These are phyloP conservation scores for Saccharomycopsis sp. DNA, from an alignment of 805 yeast genomes.

Conservation along the genomic window DNA sequence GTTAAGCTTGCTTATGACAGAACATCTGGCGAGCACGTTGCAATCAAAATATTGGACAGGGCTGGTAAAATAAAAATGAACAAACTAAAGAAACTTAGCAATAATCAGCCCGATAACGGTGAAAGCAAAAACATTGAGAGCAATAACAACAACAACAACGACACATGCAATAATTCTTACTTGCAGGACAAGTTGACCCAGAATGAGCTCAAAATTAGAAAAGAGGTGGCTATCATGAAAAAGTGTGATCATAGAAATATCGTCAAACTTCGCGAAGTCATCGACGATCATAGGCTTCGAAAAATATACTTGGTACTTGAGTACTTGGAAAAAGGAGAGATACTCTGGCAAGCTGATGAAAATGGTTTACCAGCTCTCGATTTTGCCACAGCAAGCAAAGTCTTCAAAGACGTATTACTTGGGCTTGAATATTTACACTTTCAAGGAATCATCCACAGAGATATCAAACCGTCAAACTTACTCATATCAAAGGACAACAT, in stretches of 20 bases:
- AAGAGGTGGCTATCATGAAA: slow-evolving; percentile 90
- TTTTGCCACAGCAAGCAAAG: slow-evolving; percentile 56
- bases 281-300: slow-evolving; percentile 75
- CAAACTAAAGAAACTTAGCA: too few relatives aligned
- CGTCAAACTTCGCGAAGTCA: slow-evolving; percentile 76
- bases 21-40: slow-evolving; percentile 59
- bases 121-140: too few relatives aligned
- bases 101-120: neutral
- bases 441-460: slow-evolving; percentile 90
- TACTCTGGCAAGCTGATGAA: slow-evolving; percentile 58
- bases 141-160: too few relatives aligned
- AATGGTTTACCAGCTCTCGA: slow-evolving; percentile 53
- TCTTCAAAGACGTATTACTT: slow-evolving; percentile 72
- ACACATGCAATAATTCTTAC: too few relatives aligned
- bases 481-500: slow-evolving; percentile 58
- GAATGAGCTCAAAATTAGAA: slow-evolving; percentile 59
- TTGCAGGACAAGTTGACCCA: slow-evolving; percentile 31
- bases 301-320: slow-evolving; percentile 88
- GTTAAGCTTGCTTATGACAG: slow-evolving; percentile 83
- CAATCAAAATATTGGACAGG: slow-evolving; percentile 86
- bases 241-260: slow-evolving; percentile 88
- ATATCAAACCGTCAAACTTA: slow-evolving; percentile 90
- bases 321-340: slow-evolving; percentile 84
- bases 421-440: slow-evolving; percentile 88
- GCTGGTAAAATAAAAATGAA: slow-evolving; percentile 44